Evolutionary conservation across 1,284 basidiomycete species (phyloP), one percentile per base, ranked within the genome.

Genomic region (Acaromyces ingoldii): DNA sequence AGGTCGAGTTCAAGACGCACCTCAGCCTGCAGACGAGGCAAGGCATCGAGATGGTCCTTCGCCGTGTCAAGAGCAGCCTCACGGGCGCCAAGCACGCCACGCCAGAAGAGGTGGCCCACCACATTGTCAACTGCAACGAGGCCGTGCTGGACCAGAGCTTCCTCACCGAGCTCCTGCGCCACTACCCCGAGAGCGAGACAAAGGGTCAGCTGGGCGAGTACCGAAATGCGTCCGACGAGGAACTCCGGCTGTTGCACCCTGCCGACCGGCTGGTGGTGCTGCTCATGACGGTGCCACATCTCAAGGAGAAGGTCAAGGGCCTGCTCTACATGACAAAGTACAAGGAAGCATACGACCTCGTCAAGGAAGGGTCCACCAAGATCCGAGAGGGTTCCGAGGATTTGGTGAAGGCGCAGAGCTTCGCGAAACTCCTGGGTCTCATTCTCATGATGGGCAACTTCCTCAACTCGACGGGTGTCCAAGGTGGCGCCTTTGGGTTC

Each of bases 401-500:
- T 4, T 39, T 75, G 17, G 67, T 72, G 55, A 58, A 71, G 50
- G 72, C 72, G 0, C 62, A 58, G 24, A 46, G 65, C 17, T 75
- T 75, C 39, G 65, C 69, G 15, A 53, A 65, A 2, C 48, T 75
- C 40, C 49, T 75, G 1, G 64, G 56, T 26, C 33, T 75, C 17
- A 93, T 98, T 61, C 83, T 98, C 10, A 82, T 95, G 65, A 85
- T 98, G 71, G 93, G 93, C 57, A 98, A 98, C 76, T 98, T 91
- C 76, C 91, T 98, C 84, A 98, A 98, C 74, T 91, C 91, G 22
- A 89, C 90, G 37, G 91, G 92, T 58, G 84, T 91, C 68, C 96
- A 96, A 75, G 93, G 93, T 57, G 93, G 92, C 25, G 95, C 95
- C 0, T 95, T 91, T 70, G 93, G 93, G 51, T 98, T 98, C 83